A percentile compares a stretch with the other conserved stretches of the same genome.
Conservation (phyloP, 2,329 filamentous ascomycete species). For the Apiospora saccharicola region DNA sequence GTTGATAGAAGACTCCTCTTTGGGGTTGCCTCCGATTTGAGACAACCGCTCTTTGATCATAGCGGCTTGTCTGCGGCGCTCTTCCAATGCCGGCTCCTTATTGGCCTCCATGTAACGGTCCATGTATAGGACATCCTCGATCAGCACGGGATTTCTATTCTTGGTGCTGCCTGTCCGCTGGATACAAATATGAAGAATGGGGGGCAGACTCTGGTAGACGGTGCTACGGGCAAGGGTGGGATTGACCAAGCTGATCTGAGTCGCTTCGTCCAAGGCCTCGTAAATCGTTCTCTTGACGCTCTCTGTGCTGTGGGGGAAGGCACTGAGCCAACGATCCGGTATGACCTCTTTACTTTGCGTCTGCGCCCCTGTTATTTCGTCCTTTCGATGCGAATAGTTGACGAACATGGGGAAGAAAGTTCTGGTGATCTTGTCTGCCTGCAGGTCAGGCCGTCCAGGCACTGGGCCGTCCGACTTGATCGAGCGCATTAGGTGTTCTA, state of each 20-base stretch:
- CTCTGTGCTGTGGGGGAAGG: slow-evolving; percentile 58
- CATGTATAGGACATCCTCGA: slow-evolving; percentile 84
- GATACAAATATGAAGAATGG: slow-evolving; percentile 88
- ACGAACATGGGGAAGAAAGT: slow-evolving; percentile 70
- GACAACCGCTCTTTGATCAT: background rate
- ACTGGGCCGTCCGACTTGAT: slow-evolving; percentile 76
- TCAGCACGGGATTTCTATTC: slow-evolving; percentile 77
- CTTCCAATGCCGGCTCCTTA: background rate
- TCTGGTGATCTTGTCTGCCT: slow-evolving; percentile 81
- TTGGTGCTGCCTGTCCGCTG: slow-evolving; percentile 78
- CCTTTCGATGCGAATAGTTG: slow-evolving; percentile 64
- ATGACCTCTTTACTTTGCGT: slow-evolving; percentile 63
- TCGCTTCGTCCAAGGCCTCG: slow-evolving; percentile 83
- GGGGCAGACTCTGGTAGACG: slow-evolving; percentile 78
- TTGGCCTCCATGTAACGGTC: slow-evolving; percentile 84
- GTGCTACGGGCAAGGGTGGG: slow-evolving; percentile 70
- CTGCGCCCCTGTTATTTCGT: slow-evolving; percentile 46
- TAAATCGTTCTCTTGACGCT: slow-evolving; percentile 69
- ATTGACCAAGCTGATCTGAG: slow-evolving; percentile 76
- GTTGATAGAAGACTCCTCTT: background rate
- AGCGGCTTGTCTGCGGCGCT: background rate
- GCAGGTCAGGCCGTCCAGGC: slow-evolving; percentile 69
- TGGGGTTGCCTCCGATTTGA: background rate
- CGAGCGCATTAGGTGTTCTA: slow-evolving; percentile 89
- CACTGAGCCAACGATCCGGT: slow-evolving; percentile 68